Evolutionary conservation across 2,329 filamentous ascomycete genomes (phyloP).

Genomic region (Phaeomoniella chlamydospora): DNA sequence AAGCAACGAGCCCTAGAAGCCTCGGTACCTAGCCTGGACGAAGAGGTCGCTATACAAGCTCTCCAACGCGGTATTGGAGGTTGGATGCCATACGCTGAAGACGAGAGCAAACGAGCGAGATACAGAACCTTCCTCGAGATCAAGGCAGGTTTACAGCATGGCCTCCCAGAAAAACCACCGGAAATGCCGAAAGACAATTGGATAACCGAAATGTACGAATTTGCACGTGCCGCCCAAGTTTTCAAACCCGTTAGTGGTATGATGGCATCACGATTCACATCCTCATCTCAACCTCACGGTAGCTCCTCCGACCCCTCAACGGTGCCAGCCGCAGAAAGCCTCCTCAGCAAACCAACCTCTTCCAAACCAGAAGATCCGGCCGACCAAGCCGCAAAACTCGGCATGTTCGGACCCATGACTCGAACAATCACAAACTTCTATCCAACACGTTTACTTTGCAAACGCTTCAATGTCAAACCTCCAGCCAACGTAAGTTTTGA

Average conservation of each 20-base stretch:
- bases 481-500: slow-evolving; percentile 53
- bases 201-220: slow-evolving; percentile 66
- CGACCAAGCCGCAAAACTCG: slow-evolving; percentile 71
- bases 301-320: slow-evolving; percentile 19
- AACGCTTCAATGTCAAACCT: slow-evolving; percentile 77
- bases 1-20: slow-evolving; percentile 42
- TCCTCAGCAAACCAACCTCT: slow-evolving; percentile 32
- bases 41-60: slow-evolving; percentile 52
- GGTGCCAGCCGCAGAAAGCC: slow-evolving; percentile 13
- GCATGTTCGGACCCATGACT: slow-evolving; percentile 88
- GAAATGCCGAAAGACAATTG: slow-evolving; percentile 54
- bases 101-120: slow-evolving; percentile 62
- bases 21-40: slow-evolving; percentile 50
- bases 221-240: slow-evolving; percentile 57
- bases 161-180: slow-evolving; percentile 40
- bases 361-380: slow-evolving; percentile 58
- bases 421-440: slow-evolving; percentile 57
- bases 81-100: slow-evolving; percentile 73
- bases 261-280: slow-evolving; percentile 90
- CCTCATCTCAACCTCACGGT: slow-evolving; percentile 35
- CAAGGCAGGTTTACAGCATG: slow-evolving; percentile 47
- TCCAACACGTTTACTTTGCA: slow-evolving; percentile 77
- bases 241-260: slow-evolving; percentile 85
- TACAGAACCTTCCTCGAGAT: slow-evolving; percentile 74
- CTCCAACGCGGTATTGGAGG: slow-evolving; percentile 50